A percentile compares a stretch with the other conserved stretches of the same genome.
Conservation (phyloP, 2,329 filamentous ascomycete genomes). For the Claviceps purpurea region DNA sequence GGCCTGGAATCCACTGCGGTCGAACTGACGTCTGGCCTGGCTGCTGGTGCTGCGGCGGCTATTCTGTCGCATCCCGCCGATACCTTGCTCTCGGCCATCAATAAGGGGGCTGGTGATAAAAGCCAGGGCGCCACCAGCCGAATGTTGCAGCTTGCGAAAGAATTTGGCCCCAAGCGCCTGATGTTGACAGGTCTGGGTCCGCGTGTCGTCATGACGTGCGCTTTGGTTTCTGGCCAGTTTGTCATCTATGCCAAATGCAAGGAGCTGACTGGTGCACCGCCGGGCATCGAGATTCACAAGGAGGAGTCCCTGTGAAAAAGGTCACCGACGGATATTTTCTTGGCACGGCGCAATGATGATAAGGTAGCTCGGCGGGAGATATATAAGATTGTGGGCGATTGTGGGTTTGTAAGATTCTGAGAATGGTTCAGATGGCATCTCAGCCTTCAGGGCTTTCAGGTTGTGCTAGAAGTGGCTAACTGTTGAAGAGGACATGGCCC, state of each 20-base stretch:
- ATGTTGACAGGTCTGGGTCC: conserved; percentile 35
- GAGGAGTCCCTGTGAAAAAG: conserved; percentile 19
- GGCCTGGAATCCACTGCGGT: conserved; percentile 63
- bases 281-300: conserved; percentile 40
- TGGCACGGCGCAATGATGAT: background rate
- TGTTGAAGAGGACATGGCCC: too few relatives aligned
- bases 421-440: too few relatives aligned
- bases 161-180: conserved; percentile 36
- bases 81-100: conserved; percentile 40
- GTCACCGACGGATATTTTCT: background rate
- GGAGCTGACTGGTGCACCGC: conserved; percentile 35
- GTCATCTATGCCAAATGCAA: conserved; percentile 44
- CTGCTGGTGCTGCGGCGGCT: conserved; percentile 79
- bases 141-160: conserved; percentile 37
- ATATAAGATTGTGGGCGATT: too few relatives aligned
- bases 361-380: background rate
- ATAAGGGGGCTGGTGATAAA: conserved; percentile 38
- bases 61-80: conserved; percentile 84
- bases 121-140: conserved; percentile 33
- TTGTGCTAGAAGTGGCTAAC: too few relatives aligned
- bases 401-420: too few relatives aligned
- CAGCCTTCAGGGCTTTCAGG: too few relatives aligned
- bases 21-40: conserved; percentile 74
- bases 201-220: conserved; percentile 39
- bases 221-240: conserved; percentile 38